These are phyloP conservation scores for Pholiota adiposa DNA, from an alignment of 1,284 basidiomycete species.

Conservation along the genomic window DNA sequence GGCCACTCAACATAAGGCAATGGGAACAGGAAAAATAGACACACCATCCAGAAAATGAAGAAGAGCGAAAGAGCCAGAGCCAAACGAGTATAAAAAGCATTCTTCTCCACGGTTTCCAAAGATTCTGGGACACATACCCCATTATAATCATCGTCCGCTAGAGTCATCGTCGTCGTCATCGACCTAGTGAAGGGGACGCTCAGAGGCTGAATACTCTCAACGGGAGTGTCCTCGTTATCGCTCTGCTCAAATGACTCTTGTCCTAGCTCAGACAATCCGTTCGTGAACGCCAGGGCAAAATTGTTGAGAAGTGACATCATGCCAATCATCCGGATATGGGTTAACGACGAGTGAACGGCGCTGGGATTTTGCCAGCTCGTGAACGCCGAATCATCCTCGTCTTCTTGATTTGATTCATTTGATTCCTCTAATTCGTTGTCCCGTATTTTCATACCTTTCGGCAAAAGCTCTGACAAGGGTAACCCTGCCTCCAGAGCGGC, in stretches of 20 bases:
- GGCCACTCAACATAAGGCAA: background rate
- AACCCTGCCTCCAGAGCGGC: conserved; percentile 69
- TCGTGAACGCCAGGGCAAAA: conserved; percentile 21
- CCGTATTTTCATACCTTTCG: conserved; percentile 25
- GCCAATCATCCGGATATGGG: conserved; percentile 49
- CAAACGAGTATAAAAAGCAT: conserved; percentile 42
- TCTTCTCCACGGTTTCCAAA: conserved; percentile 39
- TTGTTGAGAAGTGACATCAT: conserved; percentile 47
- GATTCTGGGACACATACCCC: conserved; percentile 24
- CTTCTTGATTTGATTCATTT: background rate
- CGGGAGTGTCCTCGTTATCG: background rate
- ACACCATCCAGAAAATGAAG: conserved; percentile 47
- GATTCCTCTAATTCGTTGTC: background rate
- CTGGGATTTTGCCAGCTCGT: background rate
- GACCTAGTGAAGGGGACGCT: conserved; percentile 15
- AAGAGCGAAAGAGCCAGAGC: conserved; percentile 42
- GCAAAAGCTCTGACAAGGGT: conserved; percentile 54
- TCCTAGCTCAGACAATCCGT: conserved; percentile 1
- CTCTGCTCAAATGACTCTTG: background rate
- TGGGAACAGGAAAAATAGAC: conserved; percentile 17
- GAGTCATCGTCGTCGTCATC: conserved; percentile 16
- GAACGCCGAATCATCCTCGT: background rate
- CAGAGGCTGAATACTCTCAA: background rate
- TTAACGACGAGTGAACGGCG: conserved; percentile 28
- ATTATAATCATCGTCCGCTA: conserved; percentile 26